These are phyloP conservation scores for Rhizoctonia solani DNA, from an alignment of 1,284 basidiomycete genomes.

Conservation along the genomic window DNA sequence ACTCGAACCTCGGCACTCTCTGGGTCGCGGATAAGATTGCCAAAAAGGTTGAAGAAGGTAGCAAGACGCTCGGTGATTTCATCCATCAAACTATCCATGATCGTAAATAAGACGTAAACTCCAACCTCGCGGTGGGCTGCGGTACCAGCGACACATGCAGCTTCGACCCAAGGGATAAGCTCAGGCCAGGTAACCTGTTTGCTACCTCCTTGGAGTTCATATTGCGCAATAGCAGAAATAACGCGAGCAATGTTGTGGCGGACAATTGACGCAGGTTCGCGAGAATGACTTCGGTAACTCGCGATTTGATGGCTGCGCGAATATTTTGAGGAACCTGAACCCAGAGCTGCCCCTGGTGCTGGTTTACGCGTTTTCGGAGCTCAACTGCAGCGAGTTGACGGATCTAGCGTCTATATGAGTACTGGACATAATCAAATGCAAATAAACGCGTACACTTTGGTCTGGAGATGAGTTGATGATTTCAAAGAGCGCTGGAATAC, in stretches of 20 bases:
- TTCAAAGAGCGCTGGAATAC: constrained; percentile 89
- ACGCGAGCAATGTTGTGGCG: constrained; percentile 91
- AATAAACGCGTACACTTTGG: constrained; percentile 46
- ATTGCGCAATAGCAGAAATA: constrained; percentile 88
- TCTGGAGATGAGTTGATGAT: constrained; percentile 87
- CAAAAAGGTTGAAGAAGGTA: constrained; percentile 83
- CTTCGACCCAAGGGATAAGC: constrained; percentile 87
- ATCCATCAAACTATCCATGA: constrained; percentile 91
- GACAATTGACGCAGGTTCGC: constrained; percentile 82
- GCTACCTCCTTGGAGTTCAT: constrained; percentile 68
- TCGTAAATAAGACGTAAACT: constrained; percentile 87
- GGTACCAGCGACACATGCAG: constrained; percentile 71
- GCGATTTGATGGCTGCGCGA: constrained; percentile 84
- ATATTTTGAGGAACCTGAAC: constrained; percentile 68
- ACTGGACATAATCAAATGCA: constrained; percentile 12
- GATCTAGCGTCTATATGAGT: constrained; percentile 58
- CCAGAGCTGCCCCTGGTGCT: constrained; percentile 87
- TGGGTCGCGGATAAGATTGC: constrained; percentile 78
- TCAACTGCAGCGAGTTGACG: constrained; percentile 99
- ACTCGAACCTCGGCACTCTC: constrained; percentile 91
- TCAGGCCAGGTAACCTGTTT: constrained; percentile 76
- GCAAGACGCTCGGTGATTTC: constrained; percentile 79
- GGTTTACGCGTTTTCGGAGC: constrained; percentile 87
- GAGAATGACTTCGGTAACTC: constrained; percentile 80
- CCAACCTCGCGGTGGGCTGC: constrained; percentile 88